Percentiles rank a stretch among this genome's conserved stretches.
Evolutionary conservation across 257 asterid genomes (phyloP).

Genomic region (Capsicum chinense): DNA sequence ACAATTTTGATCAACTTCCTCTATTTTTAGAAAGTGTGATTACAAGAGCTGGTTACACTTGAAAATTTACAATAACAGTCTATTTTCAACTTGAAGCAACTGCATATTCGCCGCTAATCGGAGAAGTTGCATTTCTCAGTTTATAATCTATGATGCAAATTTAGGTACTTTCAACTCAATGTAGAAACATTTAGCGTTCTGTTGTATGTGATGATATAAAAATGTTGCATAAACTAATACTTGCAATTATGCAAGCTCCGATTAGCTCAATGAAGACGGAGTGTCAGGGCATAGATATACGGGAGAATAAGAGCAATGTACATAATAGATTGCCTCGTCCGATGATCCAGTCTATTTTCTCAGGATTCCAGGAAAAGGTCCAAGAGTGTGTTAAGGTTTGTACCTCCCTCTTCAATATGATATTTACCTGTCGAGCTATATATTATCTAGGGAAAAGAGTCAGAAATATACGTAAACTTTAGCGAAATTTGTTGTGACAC

Average conservation of each 20-base stretch:
- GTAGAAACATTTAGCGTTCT: background rate
- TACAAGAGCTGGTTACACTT: background rate
- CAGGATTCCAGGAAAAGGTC: constrained; percentile 29
- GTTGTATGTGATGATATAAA: background rate
- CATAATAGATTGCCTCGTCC: constrained; percentile 20
- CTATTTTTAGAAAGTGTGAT: background rate
- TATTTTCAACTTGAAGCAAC: background rate
- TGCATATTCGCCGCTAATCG: too few relatives aligned
- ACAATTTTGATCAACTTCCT: background rate
- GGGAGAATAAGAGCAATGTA: constrained; percentile 27
- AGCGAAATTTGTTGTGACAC: too few relatives aligned
- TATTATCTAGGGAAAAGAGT: background rate
- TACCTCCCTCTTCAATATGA: background rate
- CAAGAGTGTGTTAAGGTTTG: constrained; percentile 29
- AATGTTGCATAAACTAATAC: background rate
- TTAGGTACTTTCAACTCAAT: background rate
- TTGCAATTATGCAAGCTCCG: background rate
- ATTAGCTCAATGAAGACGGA: constrained; percentile 6
- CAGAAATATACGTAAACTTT: too few relatives aligned
- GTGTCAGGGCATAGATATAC: background rate
- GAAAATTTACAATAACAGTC: background rate
- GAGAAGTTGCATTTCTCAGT: too few relatives aligned
- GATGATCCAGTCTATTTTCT: constrained; percentile 23
- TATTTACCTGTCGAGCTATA: background rate
- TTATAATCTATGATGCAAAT: background rate